These are phyloP conservation scores for Annulohypoxylon maeteangense DNA, from an alignment of 495 filamentous ascomycete genomes.

Conservation along the genomic window DNA sequence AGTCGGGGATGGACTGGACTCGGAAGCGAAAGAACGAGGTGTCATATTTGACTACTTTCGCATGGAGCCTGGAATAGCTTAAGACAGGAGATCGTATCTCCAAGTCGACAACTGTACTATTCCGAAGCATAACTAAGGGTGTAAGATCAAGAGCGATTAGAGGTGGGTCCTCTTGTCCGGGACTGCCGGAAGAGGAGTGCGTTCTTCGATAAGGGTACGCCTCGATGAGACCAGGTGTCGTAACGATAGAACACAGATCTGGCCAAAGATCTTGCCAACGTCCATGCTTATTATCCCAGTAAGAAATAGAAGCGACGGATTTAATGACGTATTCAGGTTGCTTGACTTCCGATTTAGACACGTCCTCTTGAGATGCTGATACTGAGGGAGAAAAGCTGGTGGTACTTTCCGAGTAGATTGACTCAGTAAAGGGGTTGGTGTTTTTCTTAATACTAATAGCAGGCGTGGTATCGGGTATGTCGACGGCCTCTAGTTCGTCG, in stretches of 20 bases:
- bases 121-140: constrained; percentile 85
- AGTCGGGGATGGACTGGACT: constrained; percentile 79
- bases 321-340: constrained; percentile 66
- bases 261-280: constrained; percentile 82
- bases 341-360: constrained; percentile 59
- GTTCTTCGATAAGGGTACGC: constrained; percentile 73
- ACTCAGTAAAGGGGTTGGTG: constrained; percentile 33
- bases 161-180: constrained; percentile 60
- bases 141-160: constrained; percentile 85
- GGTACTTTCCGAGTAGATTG: constrained; percentile 50
- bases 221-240: constrained; percentile 88
- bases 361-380: constrained; percentile 76
- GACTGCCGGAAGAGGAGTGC: constrained; percentile 43
- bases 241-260: constrained; percentile 79
- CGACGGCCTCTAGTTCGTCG: constrained; percentile 62
- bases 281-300: constrained; percentile 81
- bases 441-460: constrained; percentile 59
- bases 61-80: constrained; percentile 67
- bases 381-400: constrained; percentile 75
- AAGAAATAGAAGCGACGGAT: constrained; percentile 80
- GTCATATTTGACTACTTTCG: constrained; percentile 81
- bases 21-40: constrained; percentile 72
- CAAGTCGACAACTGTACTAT: constrained; percentile 91
- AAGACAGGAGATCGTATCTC: constrained; percentile 84
- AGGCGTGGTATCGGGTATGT: constrained; percentile 60